A percentile compares a stretch with the other conserved stretches of the same genome.
These are phyloP conservation scores for Penicillium sp. DNA, from an alignment of 2,329 filamentous ascomycete genomes.

Conservation along the genomic window DNA sequence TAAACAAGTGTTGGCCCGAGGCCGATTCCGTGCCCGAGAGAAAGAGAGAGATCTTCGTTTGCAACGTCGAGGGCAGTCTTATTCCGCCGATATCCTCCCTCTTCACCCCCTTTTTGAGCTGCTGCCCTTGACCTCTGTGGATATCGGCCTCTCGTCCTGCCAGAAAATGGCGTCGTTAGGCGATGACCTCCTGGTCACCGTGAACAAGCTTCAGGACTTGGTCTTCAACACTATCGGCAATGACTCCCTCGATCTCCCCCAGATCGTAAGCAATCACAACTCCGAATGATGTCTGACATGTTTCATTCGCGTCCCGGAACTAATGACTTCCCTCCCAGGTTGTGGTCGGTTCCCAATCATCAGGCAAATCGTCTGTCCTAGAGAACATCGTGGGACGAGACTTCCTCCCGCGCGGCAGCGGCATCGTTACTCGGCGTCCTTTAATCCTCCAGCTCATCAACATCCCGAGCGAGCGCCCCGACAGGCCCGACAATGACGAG, in stretches of 20 bases:
- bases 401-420: constrained; percentile 92
- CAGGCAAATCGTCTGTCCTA: constrained; percentile 96
- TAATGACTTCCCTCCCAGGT: constrained; percentile 61
- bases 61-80: constrained; percentile 13
- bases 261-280: constrained; percentile 72
- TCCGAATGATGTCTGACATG: neutral
- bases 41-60: constrained; percentile 21
- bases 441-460: constrained; percentile 99
- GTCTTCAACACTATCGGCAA: constrained; percentile 99
- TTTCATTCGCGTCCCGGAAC: constrained; percentile 15
- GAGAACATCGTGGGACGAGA: constrained; percentile 99
- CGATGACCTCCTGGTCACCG: constrained; percentile 90
- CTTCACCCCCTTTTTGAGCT: neutral
- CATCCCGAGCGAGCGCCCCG: constrained; percentile 72
- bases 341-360: constrained; percentile 96
- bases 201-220: constrained; percentile 97
- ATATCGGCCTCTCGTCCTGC: constrained; percentile 2
- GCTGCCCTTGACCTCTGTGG: neutral
- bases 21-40: constrained; percentile 13
- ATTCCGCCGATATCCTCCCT: constrained; percentile 10
- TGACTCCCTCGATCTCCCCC: constrained; percentile 93
- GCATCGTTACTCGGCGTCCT: constrained; percentile 91
- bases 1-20: constrained; percentile 23
- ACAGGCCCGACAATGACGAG: constrained; percentile 67
- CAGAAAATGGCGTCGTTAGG: constrained; percentile 82